Base-by-base conservation (phyloP, 2,329 filamentous ascomycete species). In the Dothistroma septosporum region DNA sequence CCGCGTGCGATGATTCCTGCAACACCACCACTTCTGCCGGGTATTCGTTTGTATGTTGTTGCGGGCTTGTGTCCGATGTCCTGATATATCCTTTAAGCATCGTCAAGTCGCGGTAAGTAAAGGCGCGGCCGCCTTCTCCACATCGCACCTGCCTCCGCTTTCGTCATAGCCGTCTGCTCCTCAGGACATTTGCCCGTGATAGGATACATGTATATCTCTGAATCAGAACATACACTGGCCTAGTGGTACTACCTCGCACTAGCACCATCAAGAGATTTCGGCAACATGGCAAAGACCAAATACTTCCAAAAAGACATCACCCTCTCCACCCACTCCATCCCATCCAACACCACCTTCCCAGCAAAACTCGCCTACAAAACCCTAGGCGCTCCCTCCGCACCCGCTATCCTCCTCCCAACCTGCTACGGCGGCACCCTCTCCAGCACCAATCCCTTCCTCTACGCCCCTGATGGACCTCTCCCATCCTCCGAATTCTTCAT, bases 371-470 rank as follows among this genome's bases (percentile, higher is more conserved):
- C 80, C 46, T 81, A 80, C 69, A 75, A 75, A 52, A 75, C 75
- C 7, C 73, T 77, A 68, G 79, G 79, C 63, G 68, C 75, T 9
- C 67, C 73, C 1, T 71, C 69, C 5, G 71, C 70, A 28, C 75
- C 79, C 52, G 70, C 69, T n/a, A 77, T 78, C 16, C 69, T 85
- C 14, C 77, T 85, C 12, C 77, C 80, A 24, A 85, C 82, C 1
- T 85, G 83, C 69, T 85, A 82, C 68, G 77, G 78, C 5, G 83
- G 83, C 24, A 75, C 75, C 9, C 77, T 86, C 19, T 76, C 77
- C 32, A 76, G 72, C 1, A 84, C 83, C 0, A 65, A 80, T 2
- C 81, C 75, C 49, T 83, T 82, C 64, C 73, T 78, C 53, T 67
- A 69, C 50, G 53, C 70, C 5, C 75, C 75, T 4, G 76, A 77